Evolutionary conservation across 805 yeast species (phyloP).

Genomic region (Candida ipomoeae): DNA sequence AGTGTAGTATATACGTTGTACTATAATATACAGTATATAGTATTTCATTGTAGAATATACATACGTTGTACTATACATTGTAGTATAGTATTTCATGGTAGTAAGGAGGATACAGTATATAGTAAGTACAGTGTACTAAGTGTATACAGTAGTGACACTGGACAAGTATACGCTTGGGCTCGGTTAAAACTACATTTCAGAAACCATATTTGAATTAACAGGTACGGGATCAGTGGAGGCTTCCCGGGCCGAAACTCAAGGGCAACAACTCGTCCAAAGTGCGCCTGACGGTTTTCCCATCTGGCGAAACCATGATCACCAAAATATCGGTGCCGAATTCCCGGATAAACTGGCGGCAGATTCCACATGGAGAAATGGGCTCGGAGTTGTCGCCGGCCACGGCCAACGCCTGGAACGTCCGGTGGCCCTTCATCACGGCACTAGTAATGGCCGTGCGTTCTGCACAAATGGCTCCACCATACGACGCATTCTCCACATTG

Average conservation of each 20-base stretch:
- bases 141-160: too few relatives aligned
- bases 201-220: too few relatives aligned
- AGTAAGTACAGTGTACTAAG: too few relatives aligned
- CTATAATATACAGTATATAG: too few relatives aligned
- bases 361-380: constrained; percentile 85
- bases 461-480: constrained; percentile 52
- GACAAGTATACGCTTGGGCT: too few relatives aligned
- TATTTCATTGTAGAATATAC: too few relatives aligned
- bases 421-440: constrained; percentile 36
- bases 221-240: constrained; percentile 16
- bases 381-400: constrained; percentile 56
- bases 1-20: too few relatives aligned
- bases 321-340: constrained; percentile 67
- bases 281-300: constrained; percentile 43
- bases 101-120: too few relatives aligned
- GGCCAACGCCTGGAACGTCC: constrained; percentile 55
- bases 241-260: constrained; percentile 80
- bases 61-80: too few relatives aligned
- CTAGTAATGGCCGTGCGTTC: constrained; percentile 36
- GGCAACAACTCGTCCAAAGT: constrained; percentile 69
- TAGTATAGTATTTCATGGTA: too few relatives aligned
- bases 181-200: too few relatives aligned
- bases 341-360: constrained; percentile 84
- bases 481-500: constrained; percentile 90
- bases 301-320: constrained; percentile 62